Evolutionary conservation across 345 rosid genomes (phyloP), one percentile per base, ranked within the genome.

Genomic region (Aethionema arabicum): DNA sequence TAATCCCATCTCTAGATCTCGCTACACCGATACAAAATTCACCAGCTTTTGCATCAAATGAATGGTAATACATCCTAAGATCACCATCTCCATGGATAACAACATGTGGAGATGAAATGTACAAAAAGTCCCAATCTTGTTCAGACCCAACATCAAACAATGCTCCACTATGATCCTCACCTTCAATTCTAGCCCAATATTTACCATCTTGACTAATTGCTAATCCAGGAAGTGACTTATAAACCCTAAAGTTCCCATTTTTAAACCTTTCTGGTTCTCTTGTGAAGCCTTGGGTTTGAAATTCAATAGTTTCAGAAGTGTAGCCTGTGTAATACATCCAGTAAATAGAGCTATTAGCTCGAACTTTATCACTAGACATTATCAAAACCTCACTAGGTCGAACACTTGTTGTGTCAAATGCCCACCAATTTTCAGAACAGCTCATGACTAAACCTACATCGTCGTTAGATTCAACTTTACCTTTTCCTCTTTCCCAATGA

Each of bases 101-200:
- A 30, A 85, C 96, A 31, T 82, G 85, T 11, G 96, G 89, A 0
- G 81, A 72, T n/a, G 96, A 81, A 38, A 87, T 75, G 47, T 77
- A 87, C 44, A 75, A 61, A 21, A 83, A 87, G 77, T 91, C 98
- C 93, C 93, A 91, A n/a, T 87, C 95, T 57, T 70, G 52, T 6
- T 77, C 85, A 14, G 74, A 47, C 32, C 98, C 98, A 21, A 84
- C 86, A 71, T 87, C 96, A 15, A 88, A 83, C 72, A 91, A 55
- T 8, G 91, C 90, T 30, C 88, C 91, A 56, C 90, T 84, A 46
- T 86, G 90, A 69, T 88, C 87, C 50, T 86, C 91, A 38, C 98
- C 91, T 78, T 91, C 95, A 59, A 91, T 86, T 72, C 90, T 86
- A 38, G 91, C 96, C 98, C 96, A 91, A 49, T 88, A 79, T 63